Conservation (phyloP, 495 filamentous ascomycete genomes). For the Aspergillus baeticus region DNA sequence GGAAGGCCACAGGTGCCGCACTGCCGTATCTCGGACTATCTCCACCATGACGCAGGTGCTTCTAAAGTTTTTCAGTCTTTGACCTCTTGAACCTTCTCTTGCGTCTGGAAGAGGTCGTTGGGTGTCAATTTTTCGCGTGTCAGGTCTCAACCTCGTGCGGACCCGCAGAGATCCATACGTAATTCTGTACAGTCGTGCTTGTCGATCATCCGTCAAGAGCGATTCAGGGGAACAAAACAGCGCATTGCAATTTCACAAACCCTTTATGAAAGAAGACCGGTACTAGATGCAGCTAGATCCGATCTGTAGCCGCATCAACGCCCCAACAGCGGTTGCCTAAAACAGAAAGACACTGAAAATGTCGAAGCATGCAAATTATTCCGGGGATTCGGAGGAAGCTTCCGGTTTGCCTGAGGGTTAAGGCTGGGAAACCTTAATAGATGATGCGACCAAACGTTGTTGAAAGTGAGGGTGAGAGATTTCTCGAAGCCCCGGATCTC, state of each 20-base stretch:
- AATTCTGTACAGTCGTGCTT: not conserved
- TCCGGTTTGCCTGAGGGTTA: not conserved
- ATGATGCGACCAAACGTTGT: not conserved
- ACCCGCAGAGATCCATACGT: not conserved
- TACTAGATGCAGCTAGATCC: not conserved
- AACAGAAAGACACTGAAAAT: not conserved
- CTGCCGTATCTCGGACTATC: not conserved
- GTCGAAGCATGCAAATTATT: too few relatives aligned
- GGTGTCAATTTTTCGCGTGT: too few relatives aligned
- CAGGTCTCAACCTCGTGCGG: not conserved
- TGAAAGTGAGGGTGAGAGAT: not conserved
- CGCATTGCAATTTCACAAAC: not conserved
- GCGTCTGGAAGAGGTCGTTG: too few relatives aligned
- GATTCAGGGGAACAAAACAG: too few relatives aligned
- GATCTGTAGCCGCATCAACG: not conserved
- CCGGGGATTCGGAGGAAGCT: not conserved
- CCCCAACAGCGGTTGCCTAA: not conserved
- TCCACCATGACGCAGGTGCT: not conserved
- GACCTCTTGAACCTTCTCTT: too few relatives aligned
- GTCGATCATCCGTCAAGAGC: not conserved
- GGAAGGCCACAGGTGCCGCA: not conserved
- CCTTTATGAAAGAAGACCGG: not conserved
- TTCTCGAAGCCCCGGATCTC: not conserved
- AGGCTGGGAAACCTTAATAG: slow-evolving; percentile 1
- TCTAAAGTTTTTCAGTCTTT: too few relatives aligned